Evolutionary conservation across 768 basidiomycete genomes (phyloP), one percentile per base, ranked within the genome.

Genomic region (Clathrus columnatus): DNA sequence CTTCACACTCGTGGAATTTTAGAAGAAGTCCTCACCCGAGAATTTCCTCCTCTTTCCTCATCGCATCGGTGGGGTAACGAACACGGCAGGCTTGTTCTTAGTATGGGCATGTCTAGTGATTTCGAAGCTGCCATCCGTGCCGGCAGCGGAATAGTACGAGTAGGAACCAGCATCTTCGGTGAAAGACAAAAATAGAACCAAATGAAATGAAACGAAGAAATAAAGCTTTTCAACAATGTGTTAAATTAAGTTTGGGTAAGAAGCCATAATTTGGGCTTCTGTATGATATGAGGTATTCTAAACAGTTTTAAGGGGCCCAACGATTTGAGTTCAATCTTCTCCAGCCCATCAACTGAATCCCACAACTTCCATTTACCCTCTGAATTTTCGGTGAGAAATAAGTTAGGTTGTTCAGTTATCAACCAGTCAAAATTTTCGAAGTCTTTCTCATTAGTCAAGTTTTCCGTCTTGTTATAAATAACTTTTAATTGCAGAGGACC

Each of bases 71-170:
- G 62, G 47, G 56, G 50, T 42, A 63, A 61, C 59, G 62, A 53
- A 27, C 21, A 50, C 5, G 61, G 63, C 17, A 68, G 65, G 57
- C 65, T 91, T 51, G 24, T 84, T 62, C 64, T 91, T 66, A 91
- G 89, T 56, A 97, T 96, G 93, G 95, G 95, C 6, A 97, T 97
- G 95, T 94, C 91, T 50, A 85, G 84, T 59, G 95, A 98, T 64
- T 98, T 92, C 63, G 89, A 86, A 66, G 80, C 83, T 26, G 96
- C 95, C 4, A 69, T 97, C 48, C 78, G 74, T 66, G 81, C 83
- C 11, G 95, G 93, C 1, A 87, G 90, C 62, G 84, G 90, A 63
- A 81, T 91, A 46, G 93, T 97, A 0, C 70, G 96, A 47, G 92
- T 97, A 5, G 95, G 95, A 2, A 91, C 90, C 2, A 82, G 84